These are phyloP conservation scores for Cordyceps militaris DNA, from an alignment of 2,329 filamentous ascomycete genomes.

Conservation along the genomic window DNA sequence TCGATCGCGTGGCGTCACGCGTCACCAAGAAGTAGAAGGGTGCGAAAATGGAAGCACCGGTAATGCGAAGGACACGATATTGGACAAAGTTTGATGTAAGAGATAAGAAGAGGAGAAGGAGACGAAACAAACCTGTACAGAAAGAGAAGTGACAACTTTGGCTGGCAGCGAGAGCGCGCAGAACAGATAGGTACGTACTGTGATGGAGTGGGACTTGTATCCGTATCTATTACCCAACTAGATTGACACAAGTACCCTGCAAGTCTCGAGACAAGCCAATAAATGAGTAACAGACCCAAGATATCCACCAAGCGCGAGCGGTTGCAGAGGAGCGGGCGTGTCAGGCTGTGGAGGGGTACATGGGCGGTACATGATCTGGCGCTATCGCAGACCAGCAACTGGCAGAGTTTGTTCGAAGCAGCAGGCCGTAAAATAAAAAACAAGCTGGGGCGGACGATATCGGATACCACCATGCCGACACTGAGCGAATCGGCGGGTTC, in stretches of 20 bases:
- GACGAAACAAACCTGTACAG: slow-evolving; percentile 2
- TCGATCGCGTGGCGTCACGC: slow-evolving; percentile 7
- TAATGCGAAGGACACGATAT: neutral
- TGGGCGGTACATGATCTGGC: neutral
- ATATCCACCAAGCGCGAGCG: neutral
- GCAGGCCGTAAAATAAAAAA: neutral
- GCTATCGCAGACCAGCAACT: neutral
- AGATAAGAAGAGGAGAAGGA: neutral
- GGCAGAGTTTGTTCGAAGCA: neutral
- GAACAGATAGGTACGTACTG: neutral
- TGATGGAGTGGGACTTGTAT: neutral
- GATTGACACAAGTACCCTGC: neutral
- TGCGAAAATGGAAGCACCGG: neutral
- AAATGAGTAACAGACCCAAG: neutral
- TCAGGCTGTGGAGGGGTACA: slow-evolving; percentile 1
- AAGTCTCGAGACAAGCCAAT: slow-evolving; percentile 1
- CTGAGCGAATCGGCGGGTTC: slow-evolving; percentile 14
- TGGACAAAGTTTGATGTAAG: neutral
- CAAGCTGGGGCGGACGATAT: slow-evolving; percentile 13
- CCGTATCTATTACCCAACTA: slow-evolving; percentile 12
- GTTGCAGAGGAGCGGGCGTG: neutral
- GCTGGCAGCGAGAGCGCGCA: neutral
- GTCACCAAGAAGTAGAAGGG: neutral
- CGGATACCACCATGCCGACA: slow-evolving; percentile 18
- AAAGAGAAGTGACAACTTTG: slow-evolving; percentile 7